Evolutionary conservation across 202 grass and related monocot genomes (phyloP).

Genomic region (Schoenoplectus tabernaemontani): DNA sequence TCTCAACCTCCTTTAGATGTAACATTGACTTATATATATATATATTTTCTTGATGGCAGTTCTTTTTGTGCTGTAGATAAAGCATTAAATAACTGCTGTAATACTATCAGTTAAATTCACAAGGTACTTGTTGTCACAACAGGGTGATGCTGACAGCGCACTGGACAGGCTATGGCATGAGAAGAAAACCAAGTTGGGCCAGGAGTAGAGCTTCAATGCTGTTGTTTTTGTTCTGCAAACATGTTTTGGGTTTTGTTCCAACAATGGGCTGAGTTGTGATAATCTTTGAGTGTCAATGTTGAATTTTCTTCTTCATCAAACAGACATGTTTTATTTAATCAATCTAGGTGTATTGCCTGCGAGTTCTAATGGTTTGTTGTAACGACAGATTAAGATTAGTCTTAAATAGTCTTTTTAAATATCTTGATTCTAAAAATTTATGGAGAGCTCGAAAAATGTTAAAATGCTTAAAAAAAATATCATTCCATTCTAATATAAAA

Average conservation of each 20-base stretch:
- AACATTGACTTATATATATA: neutral
- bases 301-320: neutral
- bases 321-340: constrained; percentile 1
- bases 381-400: neutral
- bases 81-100: neutral
- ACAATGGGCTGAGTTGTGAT: neutral
- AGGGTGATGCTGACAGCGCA: constrained; percentile 79
- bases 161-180: constrained; percentile 89
- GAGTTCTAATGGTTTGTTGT: neutral
- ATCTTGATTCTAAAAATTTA: neutral
- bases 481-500: too few species aligned
- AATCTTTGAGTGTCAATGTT: neutral
- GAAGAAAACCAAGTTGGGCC: constrained; percentile 68
- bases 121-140: constrained; percentile 12
- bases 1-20: neutral
- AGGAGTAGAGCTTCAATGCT: constrained; percentile 35
- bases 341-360: neutral
- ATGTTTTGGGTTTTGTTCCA: neutral
- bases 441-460: neutral
- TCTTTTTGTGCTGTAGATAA: neutral
- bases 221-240: neutral
- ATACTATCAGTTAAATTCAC: neutral
- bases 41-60: neutral
- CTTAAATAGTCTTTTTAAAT: neutral
- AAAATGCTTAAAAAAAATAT: too few species aligned